Percentiles rank a stretch among this genome's conserved stretches.
These are phyloP conservation scores for Candida frijolesensis DNA, from an alignment of 1,139 yeast species.

Conservation along the genomic window DNA sequence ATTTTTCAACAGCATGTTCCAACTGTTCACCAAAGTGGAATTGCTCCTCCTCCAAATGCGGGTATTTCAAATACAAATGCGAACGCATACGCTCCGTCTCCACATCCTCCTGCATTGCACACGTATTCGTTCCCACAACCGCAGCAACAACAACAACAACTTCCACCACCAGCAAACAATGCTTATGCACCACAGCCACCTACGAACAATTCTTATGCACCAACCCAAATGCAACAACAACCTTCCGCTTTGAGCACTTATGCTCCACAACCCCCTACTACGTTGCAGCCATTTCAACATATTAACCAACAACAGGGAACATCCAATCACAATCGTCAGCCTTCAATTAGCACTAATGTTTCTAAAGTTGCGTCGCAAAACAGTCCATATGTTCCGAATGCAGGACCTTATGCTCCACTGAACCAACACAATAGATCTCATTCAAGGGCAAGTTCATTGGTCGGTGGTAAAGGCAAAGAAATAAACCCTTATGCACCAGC, in stretches of 20 bases:
- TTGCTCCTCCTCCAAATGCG: conserved; percentile 23
- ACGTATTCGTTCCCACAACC: conserved; percentile 9
- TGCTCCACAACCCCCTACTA: conserved; percentile 12
- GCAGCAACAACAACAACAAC: conserved; percentile 7
- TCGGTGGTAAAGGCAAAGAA: conserved; percentile 46
- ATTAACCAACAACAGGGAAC: conserved; percentile 5
- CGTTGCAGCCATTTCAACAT: conserved; percentile 12
- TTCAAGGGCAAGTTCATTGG: conserved; percentile 46
- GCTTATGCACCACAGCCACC: conserved; percentile 8
- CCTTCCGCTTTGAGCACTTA: not conserved
- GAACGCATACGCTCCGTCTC: conserved; percentile 9
- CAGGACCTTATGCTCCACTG: conserved; percentile 51
- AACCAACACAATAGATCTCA: conserved; percentile 35
- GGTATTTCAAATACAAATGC: conserved; percentile 10
- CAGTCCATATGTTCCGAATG: conserved; percentile 49
- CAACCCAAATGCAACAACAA: conserved; percentile 8
- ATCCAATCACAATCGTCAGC: conserved; percentile 8
- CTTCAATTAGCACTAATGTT: conserved; percentile 23
- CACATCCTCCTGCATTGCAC: conserved; percentile 6
- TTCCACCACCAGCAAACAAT: conserved; percentile 6
- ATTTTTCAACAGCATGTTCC: conserved; percentile 18
- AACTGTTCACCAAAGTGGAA: conserved; percentile 12
- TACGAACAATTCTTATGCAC: not conserved
- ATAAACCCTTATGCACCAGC: conserved; percentile 50
- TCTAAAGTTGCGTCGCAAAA: conserved; percentile 17